Conservation (phyloP, 768 basidiomycete species). For the Panellus pusillus region DNA sequence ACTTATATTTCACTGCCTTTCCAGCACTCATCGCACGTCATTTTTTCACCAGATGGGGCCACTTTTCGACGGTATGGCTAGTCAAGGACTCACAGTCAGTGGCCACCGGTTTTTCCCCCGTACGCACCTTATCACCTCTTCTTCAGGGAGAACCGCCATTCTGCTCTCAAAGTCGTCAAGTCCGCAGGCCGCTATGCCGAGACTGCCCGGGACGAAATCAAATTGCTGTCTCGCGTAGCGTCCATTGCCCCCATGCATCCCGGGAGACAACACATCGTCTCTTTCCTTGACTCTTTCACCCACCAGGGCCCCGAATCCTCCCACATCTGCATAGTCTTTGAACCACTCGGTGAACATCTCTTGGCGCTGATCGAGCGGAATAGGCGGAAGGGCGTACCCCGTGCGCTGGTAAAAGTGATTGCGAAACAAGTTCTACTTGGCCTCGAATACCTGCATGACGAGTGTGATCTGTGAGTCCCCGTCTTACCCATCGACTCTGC, state of each 20-base stretch:
- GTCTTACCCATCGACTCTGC: too few relatives aligned
- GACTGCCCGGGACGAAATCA: slow-evolving; percentile 96
- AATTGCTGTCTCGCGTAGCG: slow-evolving; percentile 76
- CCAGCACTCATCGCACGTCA: slow-evolving; percentile 26
- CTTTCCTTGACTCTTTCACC: slow-evolving; percentile 87
- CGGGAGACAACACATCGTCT: slow-evolving; percentile 79
- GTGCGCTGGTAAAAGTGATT: slow-evolving; percentile 80
- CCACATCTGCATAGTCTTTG: slow-evolving; percentile 91
- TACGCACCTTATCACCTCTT: slow-evolving; percentile 15
- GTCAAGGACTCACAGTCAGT: slow-evolving; percentile 76
- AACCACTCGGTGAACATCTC: slow-evolving; percentile 80
- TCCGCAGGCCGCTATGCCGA: slow-evolving; percentile 94
- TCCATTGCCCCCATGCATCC: slow-evolving; percentile 72
- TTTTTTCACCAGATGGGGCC: slow-evolving; percentile 71
- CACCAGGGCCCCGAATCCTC: slow-evolving; percentile 69
- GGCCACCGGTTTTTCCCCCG: slow-evolving; percentile 1
- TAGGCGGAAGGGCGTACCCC: slow-evolving; percentile 82
- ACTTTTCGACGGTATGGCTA: slow-evolving; percentile 95
- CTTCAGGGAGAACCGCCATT: slow-evolving; percentile 67
- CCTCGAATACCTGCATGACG: slow-evolving; percentile 88
- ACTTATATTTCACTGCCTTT: slow-evolving; percentile 14
- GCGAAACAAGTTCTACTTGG: slow-evolving; percentile 86
- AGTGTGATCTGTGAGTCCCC: slow-evolving; percentile 62
- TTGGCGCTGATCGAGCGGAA: slow-evolving; percentile 73
- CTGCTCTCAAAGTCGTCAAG: slow-evolving; percentile 93